Conservation (phyloP, 2,329 filamentous ascomycete genomes). For the Emmonsia crescens region DNA sequence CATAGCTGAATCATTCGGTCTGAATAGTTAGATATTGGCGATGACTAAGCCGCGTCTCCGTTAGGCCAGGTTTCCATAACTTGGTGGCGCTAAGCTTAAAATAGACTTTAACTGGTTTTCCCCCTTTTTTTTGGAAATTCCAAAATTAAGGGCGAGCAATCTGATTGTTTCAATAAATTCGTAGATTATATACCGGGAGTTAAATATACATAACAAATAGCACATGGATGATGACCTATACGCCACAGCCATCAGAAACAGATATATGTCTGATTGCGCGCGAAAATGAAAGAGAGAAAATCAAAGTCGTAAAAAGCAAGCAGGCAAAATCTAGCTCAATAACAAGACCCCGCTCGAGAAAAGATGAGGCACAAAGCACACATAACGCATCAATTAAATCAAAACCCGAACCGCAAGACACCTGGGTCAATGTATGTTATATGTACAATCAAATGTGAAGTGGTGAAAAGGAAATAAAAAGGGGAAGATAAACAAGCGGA, state of each 20-base stretch:
- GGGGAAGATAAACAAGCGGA: constrained; percentile 13
- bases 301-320: neutral
- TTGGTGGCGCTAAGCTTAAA: neutral
- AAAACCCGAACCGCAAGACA: constrained; percentile 4
- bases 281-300: neutral
- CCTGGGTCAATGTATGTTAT: neutral
- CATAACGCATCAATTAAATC: constrained; percentile 1
- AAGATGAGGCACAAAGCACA: neutral
- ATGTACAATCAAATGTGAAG: constrained; percentile 1
- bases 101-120: neutral
- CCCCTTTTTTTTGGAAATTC: no score
- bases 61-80: neutral
- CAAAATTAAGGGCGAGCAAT: no score
- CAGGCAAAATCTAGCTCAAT: neutral
- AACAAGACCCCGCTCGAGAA: neutral
- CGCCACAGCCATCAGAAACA: neutral
- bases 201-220: neutral
- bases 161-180: no score
- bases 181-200: no score
- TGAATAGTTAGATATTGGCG: neutral
- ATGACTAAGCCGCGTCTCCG: neutral
- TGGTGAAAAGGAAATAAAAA: constrained; percentile 5
- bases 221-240: neutral
- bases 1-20: neutral
- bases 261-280: neutral